Base-by-base conservation (phyloP, 495 filamentous ascomycete species). In the Podospora australis region DNA sequence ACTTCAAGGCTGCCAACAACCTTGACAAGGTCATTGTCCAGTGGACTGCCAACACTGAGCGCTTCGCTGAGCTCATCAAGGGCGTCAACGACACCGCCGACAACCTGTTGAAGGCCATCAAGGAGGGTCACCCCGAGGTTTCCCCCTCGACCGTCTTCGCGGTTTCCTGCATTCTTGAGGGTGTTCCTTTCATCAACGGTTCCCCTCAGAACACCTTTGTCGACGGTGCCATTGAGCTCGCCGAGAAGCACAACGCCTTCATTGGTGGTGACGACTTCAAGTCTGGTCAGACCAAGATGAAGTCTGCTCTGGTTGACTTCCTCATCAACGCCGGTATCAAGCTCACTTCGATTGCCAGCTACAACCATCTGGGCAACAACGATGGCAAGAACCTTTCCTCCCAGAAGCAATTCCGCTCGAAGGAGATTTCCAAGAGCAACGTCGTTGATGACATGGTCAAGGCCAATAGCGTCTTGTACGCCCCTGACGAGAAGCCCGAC, bases 221-320 rank as follows among this genome's bases (percentile, higher is more conserved):
- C 23, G 91, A 92, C 2, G 92, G 92, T 57, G 86, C 82, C 39
- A 84, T 96, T 50, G 75, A 91, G 50, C 80, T 97, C 35, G 94
- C 92, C n/a, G 87, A 94, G 75, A 73, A 84, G 71, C 80, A 87
- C 67, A 73, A 76, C 48, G 80, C 94, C 24, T 98, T 96, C 77
- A 89, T 98, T 58, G 94, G 91, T 34, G 92, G 92, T 57, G 92
- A 98, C 67, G 92, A 98, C 73, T 98, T 98, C 82, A 98, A 98
- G 80, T 97, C 92, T 44, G 92, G 92, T 51, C 92, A 98, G 78
- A 98, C 92, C 60, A 98, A 98, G 82, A 98, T 98, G 92, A 98
- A 98, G 71, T 96, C 90, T 30, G 94, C 94, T 16, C 81, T 98
- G 14, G 94, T 97, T 14, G 92, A 98, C 72, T 98, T 98, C 78